Evolutionary conservation across 768 basidiomycete genomes (phyloP), one percentile per base, ranked within the genome.

Genomic region (Tylopilus rubrobrunneus): DNA sequence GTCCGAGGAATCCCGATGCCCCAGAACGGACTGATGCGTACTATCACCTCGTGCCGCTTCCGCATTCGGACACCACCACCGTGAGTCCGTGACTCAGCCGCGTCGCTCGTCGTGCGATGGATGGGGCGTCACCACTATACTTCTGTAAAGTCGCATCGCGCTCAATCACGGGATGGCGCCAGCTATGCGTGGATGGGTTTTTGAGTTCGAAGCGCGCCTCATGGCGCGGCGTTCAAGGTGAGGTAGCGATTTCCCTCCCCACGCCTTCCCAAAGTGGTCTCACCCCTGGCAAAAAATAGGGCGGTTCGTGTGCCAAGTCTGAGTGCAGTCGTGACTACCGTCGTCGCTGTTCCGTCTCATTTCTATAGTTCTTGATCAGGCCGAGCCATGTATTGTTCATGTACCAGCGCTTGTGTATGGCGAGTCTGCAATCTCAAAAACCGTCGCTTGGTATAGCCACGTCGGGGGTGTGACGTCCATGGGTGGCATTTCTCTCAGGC

Each of bases 1-100:
- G 19, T 53, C 61, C 61, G 61, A 59, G 57, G 61, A 51, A 29
- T 25, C 56, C 60, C 60, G 53, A 49, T 51, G 17, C 11, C 14
- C 33, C 10, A 31, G 41, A 25, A 21, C 44, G 45, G 41, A 41
- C 5, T 52, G 52, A 51, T 52, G 51, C 61, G 57, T 41, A 62
- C 56, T 55, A 58, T 58, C 53, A 29, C 56, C 61, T 62, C 53
- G 29, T 51, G 53, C 12, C 19, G 19, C 45, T 45, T 53, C 61
- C 57, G 17, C 34, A 56, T 59, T 55, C n/a, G 36, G 50, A 31
- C 36, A 21, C 17, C 27, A 41, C 25, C 11, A 45, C 19, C 19
- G 19, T 19, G 19, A 19, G 19, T 19, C 19, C 19, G 19, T 19
- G 19, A 19, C 27, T 3, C 54, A 40, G 45, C 44, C 47, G 54